Conservation (phyloP, 139 green algal species). For the Tetraselmis chui region DNA sequence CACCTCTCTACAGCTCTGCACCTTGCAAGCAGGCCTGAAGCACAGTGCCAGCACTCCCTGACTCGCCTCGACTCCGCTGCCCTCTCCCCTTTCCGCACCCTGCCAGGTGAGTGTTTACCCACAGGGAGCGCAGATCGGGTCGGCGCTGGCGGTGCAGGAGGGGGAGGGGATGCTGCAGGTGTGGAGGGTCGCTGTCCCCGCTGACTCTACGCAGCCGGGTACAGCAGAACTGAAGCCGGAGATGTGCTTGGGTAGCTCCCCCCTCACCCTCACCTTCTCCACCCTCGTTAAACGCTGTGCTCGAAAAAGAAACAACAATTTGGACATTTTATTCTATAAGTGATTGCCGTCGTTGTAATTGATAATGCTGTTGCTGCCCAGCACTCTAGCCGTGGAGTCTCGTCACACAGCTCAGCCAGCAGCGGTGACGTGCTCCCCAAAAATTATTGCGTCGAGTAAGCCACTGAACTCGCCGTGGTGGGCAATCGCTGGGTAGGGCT, state of each 20-base stretch:
- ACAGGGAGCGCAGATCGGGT: not conserved
- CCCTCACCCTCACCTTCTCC: too few species aligned
- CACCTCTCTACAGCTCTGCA: not conserved
- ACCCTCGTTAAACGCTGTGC: too few species aligned
- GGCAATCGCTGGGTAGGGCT: not conserved
- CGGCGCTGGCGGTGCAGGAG: not conserved
- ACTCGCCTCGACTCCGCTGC: not conserved
- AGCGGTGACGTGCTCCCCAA: not conserved
- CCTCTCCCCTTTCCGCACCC: not conserved
- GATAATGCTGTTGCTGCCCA: not conserved
- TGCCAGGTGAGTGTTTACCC: not conserved
- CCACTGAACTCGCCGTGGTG: not conserved
- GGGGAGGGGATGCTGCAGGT: not conserved
- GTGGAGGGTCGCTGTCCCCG: not conserved
- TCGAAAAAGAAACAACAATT: too few species aligned
- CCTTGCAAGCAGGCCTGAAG: not conserved
- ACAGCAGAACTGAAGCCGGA: not conserved
- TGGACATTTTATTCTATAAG: not conserved
- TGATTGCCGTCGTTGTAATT: not conserved
- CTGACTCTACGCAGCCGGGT: not conserved
- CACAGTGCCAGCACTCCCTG: not conserved
- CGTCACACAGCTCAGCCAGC: not conserved
- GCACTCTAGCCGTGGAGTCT: not conserved
- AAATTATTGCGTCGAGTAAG: not conserved
- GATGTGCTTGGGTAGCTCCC: not conserved